These are phyloP conservation scores for Ramaria sp. DNA, from an alignment of 768 basidiomycete genomes.

Conservation along the genomic window DNA sequence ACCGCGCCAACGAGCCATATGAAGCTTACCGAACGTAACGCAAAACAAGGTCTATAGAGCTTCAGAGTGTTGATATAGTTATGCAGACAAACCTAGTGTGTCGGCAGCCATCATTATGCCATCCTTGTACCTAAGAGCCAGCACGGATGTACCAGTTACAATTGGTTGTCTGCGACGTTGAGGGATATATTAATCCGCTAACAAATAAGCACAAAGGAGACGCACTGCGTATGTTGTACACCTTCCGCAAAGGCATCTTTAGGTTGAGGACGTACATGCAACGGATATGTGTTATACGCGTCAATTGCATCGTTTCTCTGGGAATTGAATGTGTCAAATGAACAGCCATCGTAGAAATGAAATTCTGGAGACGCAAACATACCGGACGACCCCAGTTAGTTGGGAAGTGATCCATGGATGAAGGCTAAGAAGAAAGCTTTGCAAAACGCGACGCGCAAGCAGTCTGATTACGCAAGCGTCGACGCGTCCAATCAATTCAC, in stretches of 20 bases:
- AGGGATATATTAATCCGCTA: not conserved
- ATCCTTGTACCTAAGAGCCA: constrained; percentile 90
- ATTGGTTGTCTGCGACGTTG: constrained; percentile 62
- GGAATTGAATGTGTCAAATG: not conserved
- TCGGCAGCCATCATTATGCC: constrained; percentile 99
- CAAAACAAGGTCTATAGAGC: not conserved
- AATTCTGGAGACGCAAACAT: constrained; percentile 19
- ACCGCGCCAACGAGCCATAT: constrained; percentile 93
- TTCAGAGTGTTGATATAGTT: not conserved
- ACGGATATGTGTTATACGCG: constrained; percentile 66
- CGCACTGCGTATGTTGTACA: constrained; percentile 74
- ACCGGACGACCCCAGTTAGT: constrained; percentile 78
- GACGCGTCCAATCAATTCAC: too few species aligned
- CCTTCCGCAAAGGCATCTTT: constrained; percentile 51
- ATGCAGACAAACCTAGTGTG: constrained; percentile 63
- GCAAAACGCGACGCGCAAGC: constrained; percentile 10
- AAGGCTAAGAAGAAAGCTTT: not conserved
- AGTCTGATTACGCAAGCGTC: not conserved
- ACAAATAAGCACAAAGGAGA: constrained; percentile 8
- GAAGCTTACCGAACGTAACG: constrained; percentile 49
- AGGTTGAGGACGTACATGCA: constrained; percentile 45
- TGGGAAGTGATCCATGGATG: constrained; percentile 71
- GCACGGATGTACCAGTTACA: constrained; percentile 93
- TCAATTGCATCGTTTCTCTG: constrained; percentile 71
- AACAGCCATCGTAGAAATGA: not conserved